Evolutionary conservation across 352 stramenopile species (phyloP).

Genomic region (Phytophthora idaei): DNA sequence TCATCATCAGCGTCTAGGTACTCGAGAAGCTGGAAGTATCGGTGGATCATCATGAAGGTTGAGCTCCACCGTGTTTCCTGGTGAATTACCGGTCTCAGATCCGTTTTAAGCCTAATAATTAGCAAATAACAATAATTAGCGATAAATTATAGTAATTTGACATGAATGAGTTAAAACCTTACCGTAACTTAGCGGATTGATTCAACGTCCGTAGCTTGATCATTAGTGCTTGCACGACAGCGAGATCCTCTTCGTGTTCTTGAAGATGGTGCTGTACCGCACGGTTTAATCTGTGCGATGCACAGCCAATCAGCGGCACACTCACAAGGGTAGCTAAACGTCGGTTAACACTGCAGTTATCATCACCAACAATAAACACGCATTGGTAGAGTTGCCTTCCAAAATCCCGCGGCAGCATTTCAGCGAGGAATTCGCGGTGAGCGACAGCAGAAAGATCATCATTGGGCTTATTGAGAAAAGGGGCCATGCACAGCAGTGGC

Average conservation of each 20-base stretch:
- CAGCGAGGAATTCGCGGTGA: background rate
- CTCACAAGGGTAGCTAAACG: background rate
- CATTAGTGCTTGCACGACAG: background rate
- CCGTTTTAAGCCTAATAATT: constrained; percentile 1
- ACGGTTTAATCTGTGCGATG: background rate
- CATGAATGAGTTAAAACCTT: background rate
- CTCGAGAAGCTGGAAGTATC: constrained; percentile 13
- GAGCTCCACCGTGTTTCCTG: background rate
- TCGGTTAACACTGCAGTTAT: background rate
- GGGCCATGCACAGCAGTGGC: background rate
- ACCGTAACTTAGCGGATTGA: background rate
- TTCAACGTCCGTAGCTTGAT: background rate
- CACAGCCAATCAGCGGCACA: background rate
- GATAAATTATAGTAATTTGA: too few species aligned
- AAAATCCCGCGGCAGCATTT: background rate
- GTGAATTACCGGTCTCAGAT: background rate
- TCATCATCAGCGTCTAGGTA: constrained; percentile 4
- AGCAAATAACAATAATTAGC: too few species aligned
- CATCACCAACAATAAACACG: background rate
- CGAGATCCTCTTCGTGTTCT: background rate
- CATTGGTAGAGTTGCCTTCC: background rate
- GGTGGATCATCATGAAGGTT: background rate
- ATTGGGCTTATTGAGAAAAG: background rate
- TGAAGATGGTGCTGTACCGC: background rate
- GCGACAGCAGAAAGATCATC: background rate